phyloP scores from a whole-genome alignment of 371 early-diverging fungal genomes.

The Blakeslea trispora region DNA sequence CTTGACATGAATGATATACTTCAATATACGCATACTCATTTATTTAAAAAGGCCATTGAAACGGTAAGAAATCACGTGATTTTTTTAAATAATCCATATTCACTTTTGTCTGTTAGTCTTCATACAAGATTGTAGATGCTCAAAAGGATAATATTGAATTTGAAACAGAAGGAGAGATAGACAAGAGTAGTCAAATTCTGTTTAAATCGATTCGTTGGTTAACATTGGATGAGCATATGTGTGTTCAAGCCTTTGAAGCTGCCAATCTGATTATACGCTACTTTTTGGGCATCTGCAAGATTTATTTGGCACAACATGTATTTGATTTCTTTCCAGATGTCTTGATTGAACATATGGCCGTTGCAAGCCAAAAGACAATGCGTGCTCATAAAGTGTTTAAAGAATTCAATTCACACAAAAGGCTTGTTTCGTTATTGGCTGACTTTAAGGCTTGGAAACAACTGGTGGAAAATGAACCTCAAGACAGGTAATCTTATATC shows the following conservation, averaged over 20 bases:
- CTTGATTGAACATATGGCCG: not conserved
- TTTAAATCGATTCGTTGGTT: constrained; percentile 12
- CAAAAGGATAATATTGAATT: not conserved
- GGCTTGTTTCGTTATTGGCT: constrained; percentile 1
- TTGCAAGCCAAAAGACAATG: not conserved
- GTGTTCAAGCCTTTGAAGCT: constrained; percentile 6
- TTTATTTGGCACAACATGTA: constrained; percentile 9
- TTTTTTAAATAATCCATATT: too few species aligned
- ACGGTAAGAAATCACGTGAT: not conserved
- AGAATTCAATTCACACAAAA: constrained; percentile 10
- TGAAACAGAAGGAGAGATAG: not conserved
- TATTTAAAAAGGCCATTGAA: constrained; percentile 15
- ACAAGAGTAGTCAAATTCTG: not conserved
- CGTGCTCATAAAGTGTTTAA: not conserved
- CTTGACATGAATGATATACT: constrained; percentile 19
- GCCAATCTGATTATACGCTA: constrained; percentile 12
- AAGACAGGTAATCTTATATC: constrained; percentile 18
- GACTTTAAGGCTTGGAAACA: constrained; percentile 4
- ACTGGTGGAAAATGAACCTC: not conserved
- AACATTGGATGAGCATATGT: constrained; percentile 4
- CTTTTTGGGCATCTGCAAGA: constrained; percentile 6
- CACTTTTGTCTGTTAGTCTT: too few species aligned
- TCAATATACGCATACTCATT: constrained; percentile 4
- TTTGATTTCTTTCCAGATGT: constrained; percentile 3
- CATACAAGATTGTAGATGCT: not conserved